Conservation (phyloP, 306 rosid species). For the Pterocarpus santalinus region DNA sequence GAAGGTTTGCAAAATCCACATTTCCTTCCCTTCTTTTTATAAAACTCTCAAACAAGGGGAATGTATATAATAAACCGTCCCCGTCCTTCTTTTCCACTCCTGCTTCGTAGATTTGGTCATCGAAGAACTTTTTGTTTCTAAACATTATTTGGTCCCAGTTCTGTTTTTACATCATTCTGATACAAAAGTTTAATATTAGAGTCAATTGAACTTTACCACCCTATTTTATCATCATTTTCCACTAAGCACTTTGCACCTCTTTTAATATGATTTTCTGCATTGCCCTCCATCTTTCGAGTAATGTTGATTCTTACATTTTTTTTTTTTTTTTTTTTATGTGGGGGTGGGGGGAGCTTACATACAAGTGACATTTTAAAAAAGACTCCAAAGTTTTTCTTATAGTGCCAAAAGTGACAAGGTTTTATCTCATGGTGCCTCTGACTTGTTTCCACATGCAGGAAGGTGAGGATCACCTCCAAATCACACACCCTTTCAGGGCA, state of each 20-base stretch:
- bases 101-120: background rate
- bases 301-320: conserved; percentile 24
- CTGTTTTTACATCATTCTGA: conserved; percentile 16
- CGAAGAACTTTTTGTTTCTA: conserved; percentile 7
- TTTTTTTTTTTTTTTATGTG: background rate
- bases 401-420: conserved; percentile 10
- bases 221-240: background rate
- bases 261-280: background rate
- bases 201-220: conserved; percentile 15
- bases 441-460: conserved; percentile 59
- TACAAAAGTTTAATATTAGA: background rate
- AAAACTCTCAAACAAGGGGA: too few relatives aligned
- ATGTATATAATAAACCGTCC: too few relatives aligned
- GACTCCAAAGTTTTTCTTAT: conserved; percentile 10
- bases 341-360: background rate
- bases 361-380: background rate
- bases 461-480: conserved; percentile 63
- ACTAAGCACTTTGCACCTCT: background rate
- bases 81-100: too few relatives aligned
- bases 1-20: background rate
- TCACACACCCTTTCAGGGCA: conserved; percentile 47
- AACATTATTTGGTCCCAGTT: conserved; percentile 3
- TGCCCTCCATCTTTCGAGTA: background rate
- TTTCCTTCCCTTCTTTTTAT: too few relatives aligned
- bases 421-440: background rate